A percentile compares a stretch with the other conserved stretches of the same genome.
Conservation (phyloP, 176 grass and related monocot genomes). For the Oryza longistaminata region DNA sequence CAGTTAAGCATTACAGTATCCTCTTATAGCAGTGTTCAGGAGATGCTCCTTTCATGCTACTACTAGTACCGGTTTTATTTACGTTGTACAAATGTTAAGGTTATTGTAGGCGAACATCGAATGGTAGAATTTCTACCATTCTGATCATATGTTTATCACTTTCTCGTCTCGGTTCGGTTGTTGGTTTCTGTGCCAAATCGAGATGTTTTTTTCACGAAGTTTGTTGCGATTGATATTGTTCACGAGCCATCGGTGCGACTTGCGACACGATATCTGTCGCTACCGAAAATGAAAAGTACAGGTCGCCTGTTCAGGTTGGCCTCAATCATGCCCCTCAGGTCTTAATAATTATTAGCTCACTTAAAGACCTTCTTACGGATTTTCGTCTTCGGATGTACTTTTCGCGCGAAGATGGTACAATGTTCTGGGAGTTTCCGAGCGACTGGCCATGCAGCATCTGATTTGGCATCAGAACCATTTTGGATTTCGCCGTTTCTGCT, state of each 20-base stretch:
- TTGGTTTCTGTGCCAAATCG: background rate
- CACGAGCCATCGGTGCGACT: background rate
- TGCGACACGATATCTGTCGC: background rate
- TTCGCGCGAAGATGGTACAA: background rate
- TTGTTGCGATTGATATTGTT: background rate
- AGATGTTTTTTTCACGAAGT: background rate
- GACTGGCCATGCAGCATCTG: background rate
- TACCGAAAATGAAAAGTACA: background rate
- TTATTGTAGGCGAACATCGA: background rate
- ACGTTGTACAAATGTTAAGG: conserved; percentile 10
- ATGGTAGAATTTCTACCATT: background rate
- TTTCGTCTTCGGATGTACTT: background rate
- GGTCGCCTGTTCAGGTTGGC: background rate
- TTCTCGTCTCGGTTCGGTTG: background rate
- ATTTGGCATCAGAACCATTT: background rate
- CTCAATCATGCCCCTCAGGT: background rate
- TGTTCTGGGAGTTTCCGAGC: background rate
- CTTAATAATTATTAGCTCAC: background rate
- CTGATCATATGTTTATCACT: background rate
- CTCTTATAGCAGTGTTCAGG: background rate
- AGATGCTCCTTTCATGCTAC: too few relatives aligned
- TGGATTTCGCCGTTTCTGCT: background rate
- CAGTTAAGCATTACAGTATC: background rate
- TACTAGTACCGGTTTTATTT: background rate
- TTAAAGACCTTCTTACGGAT: background rate